Evolutionary conservation across 495 filamentous ascomycete species (phyloP), one percentile per base, ranked within the genome.

Genomic region (Penicillium longicatenatum): DNA sequence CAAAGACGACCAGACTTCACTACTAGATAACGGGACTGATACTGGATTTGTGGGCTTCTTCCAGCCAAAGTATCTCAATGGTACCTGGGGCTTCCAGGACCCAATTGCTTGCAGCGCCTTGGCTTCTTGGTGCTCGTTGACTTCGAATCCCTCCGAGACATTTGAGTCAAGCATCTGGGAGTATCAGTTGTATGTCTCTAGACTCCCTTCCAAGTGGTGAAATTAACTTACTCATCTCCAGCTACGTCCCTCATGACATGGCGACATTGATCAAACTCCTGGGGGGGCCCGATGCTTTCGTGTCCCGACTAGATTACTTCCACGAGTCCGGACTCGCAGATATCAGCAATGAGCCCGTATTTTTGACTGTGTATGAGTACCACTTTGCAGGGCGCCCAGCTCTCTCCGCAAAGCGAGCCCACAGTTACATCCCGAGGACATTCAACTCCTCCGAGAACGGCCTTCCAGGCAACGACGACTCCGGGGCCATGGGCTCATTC

Each of bases 141-240:
- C 85, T 39, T 81, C 80, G 4, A 82, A 81, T n/a, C 85, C 82
- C 2, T 75, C 76, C 1, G 89, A 90, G 64, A 90, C 87, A 0
- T 92, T 87, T 52, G 89, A 92, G 63, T 82, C 78, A 46, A 86
- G 83, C 61, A 79, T 84, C 44, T 92, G 87, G 88, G 84, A 89
- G 31, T 91, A 90, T 58, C 72, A 81, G 43, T 70, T 78, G 76
- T 75, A 63, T 11, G 70, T 66, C 22, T 37, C 22, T 12, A 19
- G 21, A 3, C 9, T 10, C 20, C 24, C 6, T n/a, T 30, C 14
- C 16, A 26, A 17, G 19, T 2, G 17, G 5, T 5, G 1, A 39
- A 16, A 1, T 4, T 8, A 30, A n/a, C 57, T 60, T 31, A 61
- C 35, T 33, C 31, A 42, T 2, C 30, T 11, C 14, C 21, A 73